Evolutionary conservation across 768 basidiomycete species (phyloP).

Genomic region (Russula sp.): DNA sequence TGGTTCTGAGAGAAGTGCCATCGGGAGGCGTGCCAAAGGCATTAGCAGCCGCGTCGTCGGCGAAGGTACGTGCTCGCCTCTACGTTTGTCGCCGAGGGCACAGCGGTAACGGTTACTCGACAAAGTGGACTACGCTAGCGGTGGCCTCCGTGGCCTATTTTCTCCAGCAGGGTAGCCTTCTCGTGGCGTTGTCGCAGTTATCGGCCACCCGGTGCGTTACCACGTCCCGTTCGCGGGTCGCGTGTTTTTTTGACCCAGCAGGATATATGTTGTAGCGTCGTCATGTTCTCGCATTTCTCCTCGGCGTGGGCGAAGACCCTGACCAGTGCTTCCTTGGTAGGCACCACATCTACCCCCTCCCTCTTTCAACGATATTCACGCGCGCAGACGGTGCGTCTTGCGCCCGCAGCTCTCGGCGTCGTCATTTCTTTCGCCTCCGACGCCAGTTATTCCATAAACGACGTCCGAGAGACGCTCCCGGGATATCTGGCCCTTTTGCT

Average conservation of each 20-base stretch:
- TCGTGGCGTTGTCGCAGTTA: slow-evolving; percentile 63
- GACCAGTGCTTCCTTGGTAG: slow-evolving; percentile 43
- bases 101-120: slow-evolving; percentile 8
- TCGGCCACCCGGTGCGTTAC: slow-evolving; percentile 55
- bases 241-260: neutral
- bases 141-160: slow-evolving; percentile 63
- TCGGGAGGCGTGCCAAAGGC: slow-evolving; percentile 50
- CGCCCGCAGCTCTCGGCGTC: slow-evolving; percentile 45
- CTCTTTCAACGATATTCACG: slow-evolving; percentile 1
- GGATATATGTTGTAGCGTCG: slow-evolving; percentile 40
- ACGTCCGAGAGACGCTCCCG: slow-evolving; percentile 43
- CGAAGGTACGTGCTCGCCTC: slow-evolving; percentile 39
- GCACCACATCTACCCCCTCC: slow-evolving; percentile 21
- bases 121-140: slow-evolving; percentile 65
- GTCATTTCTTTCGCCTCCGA: slow-evolving; percentile 54
- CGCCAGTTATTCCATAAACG: slow-evolving; percentile 37
- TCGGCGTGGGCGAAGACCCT: slow-evolving; percentile 57
- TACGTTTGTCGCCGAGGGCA: neutral
- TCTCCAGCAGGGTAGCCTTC: slow-evolving; percentile 59
- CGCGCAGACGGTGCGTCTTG: slow-evolving; percentile 44
- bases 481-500: slow-evolving; percentile 62
- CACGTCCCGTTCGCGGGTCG: neutral
- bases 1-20: slow-evolving; percentile 52
- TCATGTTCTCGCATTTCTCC: slow-evolving; percentile 66
- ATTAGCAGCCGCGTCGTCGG: slow-evolving; percentile 39